phyloP scores from a whole-genome alignment of 116 monocot species.

The Thalassia testudinum region DNA sequence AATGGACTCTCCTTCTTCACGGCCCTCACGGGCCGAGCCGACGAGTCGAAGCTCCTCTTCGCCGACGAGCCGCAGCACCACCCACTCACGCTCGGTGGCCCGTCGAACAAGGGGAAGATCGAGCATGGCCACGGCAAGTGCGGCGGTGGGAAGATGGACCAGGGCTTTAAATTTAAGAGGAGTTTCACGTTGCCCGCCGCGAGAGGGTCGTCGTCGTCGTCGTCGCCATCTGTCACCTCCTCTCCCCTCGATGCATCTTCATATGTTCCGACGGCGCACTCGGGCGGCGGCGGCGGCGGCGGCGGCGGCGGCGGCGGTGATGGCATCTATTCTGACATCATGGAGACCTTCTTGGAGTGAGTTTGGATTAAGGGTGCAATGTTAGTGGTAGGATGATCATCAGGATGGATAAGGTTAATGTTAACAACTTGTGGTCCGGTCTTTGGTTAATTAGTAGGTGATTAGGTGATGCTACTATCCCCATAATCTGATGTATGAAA shows the following conservation, averaged over 20 bases:
- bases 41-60: slow-evolving; percentile 38
- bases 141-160: slow-evolving; percentile 37
- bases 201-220: slow-evolving; percentile 34
- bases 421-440: no score
- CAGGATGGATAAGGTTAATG: no score
- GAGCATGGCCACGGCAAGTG: slow-evolving; percentile 35
- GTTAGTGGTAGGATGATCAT: not conserved
- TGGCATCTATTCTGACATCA: slow-evolving; percentile 73
- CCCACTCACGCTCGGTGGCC: not conserved
- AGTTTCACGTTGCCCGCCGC: slow-evolving; percentile 74
- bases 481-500: no score
- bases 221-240: slow-evolving; percentile 20
- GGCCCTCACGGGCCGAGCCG: slow-evolving; percentile 26
- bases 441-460: no score
- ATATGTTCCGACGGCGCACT: not conserved
- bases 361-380: not conserved
- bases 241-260: slow-evolving; percentile 11
- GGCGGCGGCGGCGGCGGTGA: slow-evolving; percentile 28
- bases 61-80: slow-evolving; percentile 9
- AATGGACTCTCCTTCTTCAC: slow-evolving; percentile 45
- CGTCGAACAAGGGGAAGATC: not conserved
- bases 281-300: slow-evolving; percentile 6
- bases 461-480: no score
- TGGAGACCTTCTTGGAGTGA: slow-evolving; percentile 83
- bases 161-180: slow-evolving; percentile 54